These are phyloP conservation scores for Filosporella fistucella DNA, from an alignment of 495 filamentous ascomycete species.

Conservation along the genomic window DNA sequence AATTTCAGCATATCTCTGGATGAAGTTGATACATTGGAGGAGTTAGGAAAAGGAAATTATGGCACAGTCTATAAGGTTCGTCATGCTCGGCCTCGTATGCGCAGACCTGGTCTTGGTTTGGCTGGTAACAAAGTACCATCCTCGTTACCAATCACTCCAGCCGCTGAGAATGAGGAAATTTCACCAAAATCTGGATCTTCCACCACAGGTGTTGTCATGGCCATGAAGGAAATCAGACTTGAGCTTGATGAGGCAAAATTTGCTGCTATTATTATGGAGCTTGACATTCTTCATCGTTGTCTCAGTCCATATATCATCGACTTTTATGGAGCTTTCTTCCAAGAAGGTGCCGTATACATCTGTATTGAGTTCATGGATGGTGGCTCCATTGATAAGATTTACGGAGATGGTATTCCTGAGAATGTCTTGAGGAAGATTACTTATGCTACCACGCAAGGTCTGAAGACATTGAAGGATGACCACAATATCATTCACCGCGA, in stretches of 20 bases:
- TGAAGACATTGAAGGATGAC: slow-evolving; percentile 92
- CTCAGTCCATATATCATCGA: slow-evolving; percentile 94
- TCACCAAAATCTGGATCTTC: slow-evolving; percentile 20
- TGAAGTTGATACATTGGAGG: slow-evolving; percentile 91
- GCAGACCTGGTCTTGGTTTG: slow-evolving; percentile 75
- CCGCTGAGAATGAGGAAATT: slow-evolving; percentile 14
- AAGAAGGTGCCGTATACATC: slow-evolving; percentile 98
- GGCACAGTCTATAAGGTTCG: slow-evolving; percentile 96
- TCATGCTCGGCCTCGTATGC: slow-evolving; percentile 73
- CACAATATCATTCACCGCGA: slow-evolving; percentile 99
- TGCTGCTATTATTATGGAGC: slow-evolving; percentile 94
- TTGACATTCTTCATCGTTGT: slow-evolving; percentile 94
- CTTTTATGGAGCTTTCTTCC: slow-evolving; percentile 98
- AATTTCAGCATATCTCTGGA: slow-evolving; percentile 94
- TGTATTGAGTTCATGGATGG: slow-evolving; percentile 99
- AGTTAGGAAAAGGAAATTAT: slow-evolving; percentile 97
- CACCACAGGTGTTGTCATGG: slow-evolving; percentile 77
- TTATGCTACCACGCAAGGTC: slow-evolving; percentile 82
- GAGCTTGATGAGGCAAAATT: slow-evolving; percentile 97
- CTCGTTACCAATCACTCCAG: slow-evolving; percentile 20
- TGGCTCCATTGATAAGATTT: slow-evolving; percentile 96
- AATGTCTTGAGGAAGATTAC: slow-evolving; percentile 85
- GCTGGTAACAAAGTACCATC: slow-evolving; percentile 31
- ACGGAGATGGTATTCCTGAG: slow-evolving; percentile 90
- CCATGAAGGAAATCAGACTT: slow-evolving; percentile 98